Evolutionary conservation across 208 protist species (phyloP), one percentile per base, ranked within the genome.

Genomic region (Leptomonas pyrrhocoris): DNA sequence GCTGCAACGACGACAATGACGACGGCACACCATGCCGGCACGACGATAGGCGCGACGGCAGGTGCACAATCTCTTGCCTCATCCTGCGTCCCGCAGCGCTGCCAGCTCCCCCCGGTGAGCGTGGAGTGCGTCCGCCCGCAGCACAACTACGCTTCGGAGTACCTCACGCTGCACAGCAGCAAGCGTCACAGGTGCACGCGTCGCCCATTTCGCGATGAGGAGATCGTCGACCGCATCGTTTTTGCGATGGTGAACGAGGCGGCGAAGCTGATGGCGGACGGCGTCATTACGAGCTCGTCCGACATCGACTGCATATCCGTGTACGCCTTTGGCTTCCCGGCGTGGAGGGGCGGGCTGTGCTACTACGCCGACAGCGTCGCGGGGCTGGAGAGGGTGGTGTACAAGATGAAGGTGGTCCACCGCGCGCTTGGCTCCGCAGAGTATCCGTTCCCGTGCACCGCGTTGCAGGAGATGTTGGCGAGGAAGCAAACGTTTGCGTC

Each of bases 171-270:
- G 1, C 51, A 74, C n/a, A 75, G 67, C 43, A 89, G 86, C 67
- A 68, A 74, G 45, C 54, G 70, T 18, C 88, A 90, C 30, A 62
- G 79, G 28, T 79, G 94, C 51, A 67, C 81, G 19, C 84, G 84
- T 7, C 86, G 89, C 25, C 77, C 90, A 42, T 79, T 94, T 55
- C 79, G 64, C 38, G 77, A 90, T 16, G 77, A 84, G n/a, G 94
- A 98, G 42, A 93, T 98, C 27, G 66, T 90, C 18, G 89, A 97
- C 50, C 83, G 89, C 51, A 86, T 95, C 49, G 53, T 97, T 15
- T 89, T 98, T 56, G 75, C 83, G 15, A 84, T 96, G 70, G 73
- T 97, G 21, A 98, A 98, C 79, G 96, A 98, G 74, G 89, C 91
- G 12, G 95, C 80, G 15, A 84, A 79, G 48, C 54, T 97, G 31